These are phyloP conservation scores for Claviceps humidiphila DNA, from an alignment of 2,329 filamentous ascomycete species.

Conservation along the genomic window DNA sequence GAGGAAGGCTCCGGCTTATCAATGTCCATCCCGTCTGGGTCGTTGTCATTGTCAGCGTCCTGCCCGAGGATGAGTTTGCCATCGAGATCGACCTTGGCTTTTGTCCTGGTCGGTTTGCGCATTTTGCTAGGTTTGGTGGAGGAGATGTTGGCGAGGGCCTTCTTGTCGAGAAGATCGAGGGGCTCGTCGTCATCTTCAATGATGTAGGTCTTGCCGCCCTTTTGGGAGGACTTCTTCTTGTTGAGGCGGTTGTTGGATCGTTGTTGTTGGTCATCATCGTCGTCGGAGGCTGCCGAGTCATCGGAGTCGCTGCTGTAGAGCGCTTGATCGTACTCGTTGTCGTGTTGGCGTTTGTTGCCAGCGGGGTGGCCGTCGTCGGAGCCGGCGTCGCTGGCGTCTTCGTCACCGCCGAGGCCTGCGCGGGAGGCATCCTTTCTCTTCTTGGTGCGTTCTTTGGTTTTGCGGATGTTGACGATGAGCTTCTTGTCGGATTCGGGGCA, in stretches of 20 bases:
- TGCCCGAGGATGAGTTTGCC: slow-evolving; percentile 68
- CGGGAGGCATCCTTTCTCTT: slow-evolving; percentile 65
- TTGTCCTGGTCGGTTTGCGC: slow-evolving; percentile 42
- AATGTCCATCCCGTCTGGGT: slow-evolving; percentile 47
- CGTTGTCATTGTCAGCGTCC: slow-evolving; percentile 33
- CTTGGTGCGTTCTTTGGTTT: slow-evolving; percentile 84
- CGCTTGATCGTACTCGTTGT: slow-evolving; percentile 92
- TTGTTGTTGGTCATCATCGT: slow-evolving; percentile 26
- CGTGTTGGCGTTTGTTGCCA: slow-evolving; percentile 46
- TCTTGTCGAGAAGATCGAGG: slow-evolving; percentile 80
- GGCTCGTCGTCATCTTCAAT: slow-evolving; percentile 91
- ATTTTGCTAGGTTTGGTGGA: slow-evolving; percentile 67
- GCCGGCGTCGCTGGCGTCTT: slow-evolving; percentile 43
- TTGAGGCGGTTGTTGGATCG: slow-evolving; percentile 20
- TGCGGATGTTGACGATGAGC: slow-evolving; percentile 85
- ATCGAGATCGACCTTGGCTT: slow-evolving; percentile 59
- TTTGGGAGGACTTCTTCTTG: slow-evolving; percentile 36
- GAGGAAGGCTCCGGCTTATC: slow-evolving; percentile 48
- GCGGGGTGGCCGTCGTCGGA: slow-evolving; percentile 25
- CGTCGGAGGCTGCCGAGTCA: slow-evolving; percentile 36
- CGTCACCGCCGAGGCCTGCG: slow-evolving; percentile 37
- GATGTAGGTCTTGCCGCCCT: slow-evolving; percentile 66
- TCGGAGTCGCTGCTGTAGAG: slow-evolving; percentile 71
- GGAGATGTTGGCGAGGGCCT: slow-evolving; percentile 83
- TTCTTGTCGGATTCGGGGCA: slow-evolving; percentile 82